A percentile compares a stretch with the other conserved stretches of the same genome.
phyloP scores from a whole-genome alignment of 805 yeast species.

The Maudiozyma saulgeensis region DNA sequence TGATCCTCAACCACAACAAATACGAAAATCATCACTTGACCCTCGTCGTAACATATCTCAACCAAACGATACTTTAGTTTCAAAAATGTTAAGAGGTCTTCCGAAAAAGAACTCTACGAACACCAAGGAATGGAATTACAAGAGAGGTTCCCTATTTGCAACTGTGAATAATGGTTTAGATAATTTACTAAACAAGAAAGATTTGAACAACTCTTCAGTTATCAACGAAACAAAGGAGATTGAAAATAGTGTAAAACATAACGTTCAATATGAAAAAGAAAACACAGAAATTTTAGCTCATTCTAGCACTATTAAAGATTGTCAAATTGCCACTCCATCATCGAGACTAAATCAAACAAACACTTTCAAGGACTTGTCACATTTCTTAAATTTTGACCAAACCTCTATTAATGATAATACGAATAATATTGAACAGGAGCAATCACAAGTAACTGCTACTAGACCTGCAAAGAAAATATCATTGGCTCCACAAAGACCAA shows the following conservation, averaged over 20 bases:
- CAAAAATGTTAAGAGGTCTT: conserved; percentile 2
- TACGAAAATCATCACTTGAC: conserved; percentile 15
- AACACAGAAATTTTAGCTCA: conserved; percentile 21
- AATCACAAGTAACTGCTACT: background rate
- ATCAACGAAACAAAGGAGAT: background rate
- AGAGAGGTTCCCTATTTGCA: conserved; percentile 2
- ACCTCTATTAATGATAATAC: background rate
- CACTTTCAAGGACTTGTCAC: conserved; percentile 23
- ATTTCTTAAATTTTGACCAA: conserved; percentile 8
- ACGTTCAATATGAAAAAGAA: conserved; percentile 1
- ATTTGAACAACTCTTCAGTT: background rate
- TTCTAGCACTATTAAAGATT: conserved; percentile 20
- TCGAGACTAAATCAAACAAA: conserved; percentile 16
- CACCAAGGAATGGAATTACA: background rate
- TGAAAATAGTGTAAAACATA: background rate
- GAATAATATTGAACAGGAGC: background rate
- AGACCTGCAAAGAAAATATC: background rate
- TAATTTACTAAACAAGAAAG: background rate
- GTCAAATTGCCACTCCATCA: conserved; percentile 17
- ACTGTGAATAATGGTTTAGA: background rate
- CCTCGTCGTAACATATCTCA: conserved; percentile 26
- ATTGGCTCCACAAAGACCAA: conserved; percentile 10
- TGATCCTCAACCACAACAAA: conserved; percentile 6
- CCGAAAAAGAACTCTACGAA: background rate
- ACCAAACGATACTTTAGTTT: conserved; percentile 14